Percentiles rank a stretch among this genome's conserved stretches.
Conservation (phyloP, 129 eudicot genomes). For the Chrysanthemum makinoi region DNA sequence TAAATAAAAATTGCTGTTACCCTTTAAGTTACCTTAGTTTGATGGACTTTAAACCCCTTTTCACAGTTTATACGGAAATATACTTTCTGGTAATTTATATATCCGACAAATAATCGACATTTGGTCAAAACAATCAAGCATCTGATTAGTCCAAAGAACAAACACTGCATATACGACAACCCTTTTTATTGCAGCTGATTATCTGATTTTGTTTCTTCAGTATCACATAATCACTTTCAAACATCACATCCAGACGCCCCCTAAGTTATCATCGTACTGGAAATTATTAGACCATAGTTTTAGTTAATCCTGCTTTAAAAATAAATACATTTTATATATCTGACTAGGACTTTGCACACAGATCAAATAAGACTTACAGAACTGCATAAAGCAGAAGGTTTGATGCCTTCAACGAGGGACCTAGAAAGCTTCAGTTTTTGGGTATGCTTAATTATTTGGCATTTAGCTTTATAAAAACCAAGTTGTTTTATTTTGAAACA, state of each 20-base stretch:
- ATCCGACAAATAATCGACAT: too few species aligned
- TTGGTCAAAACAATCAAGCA: too few species aligned
- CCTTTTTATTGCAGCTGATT: neutral
- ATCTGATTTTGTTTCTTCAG: neutral
- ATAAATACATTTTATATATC: slow-evolving; percentile 10
- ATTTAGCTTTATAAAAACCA: slow-evolving; percentile 3
- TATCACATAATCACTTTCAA: neutral
- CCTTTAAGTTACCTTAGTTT: too few species aligned
- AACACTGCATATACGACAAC: too few species aligned
- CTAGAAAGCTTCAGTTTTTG: slow-evolving; percentile 98
- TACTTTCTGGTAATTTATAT: too few species aligned
- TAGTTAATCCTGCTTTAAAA: slow-evolving; percentile 3
- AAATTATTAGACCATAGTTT: neutral
- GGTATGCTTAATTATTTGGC: slow-evolving; percentile 47
- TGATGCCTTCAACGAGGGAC: slow-evolving; percentile 81
- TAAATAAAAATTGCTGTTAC: too few species aligned
- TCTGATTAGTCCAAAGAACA: too few species aligned
- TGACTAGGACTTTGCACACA: slow-evolving; percentile 25
- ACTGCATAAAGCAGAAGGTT: slow-evolving; percentile 81
- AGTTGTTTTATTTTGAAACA: neutral
- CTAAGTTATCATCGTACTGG: slow-evolving; percentile 2
- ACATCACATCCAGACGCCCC: neutral
- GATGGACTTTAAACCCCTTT: too few species aligned
- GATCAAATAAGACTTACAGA: slow-evolving; percentile 80
- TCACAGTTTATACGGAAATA: too few species aligned